These are phyloP conservation scores for Cryptococcus floricola DNA, from an alignment of 1,284 basidiomycete species.

Conservation along the genomic window DNA sequence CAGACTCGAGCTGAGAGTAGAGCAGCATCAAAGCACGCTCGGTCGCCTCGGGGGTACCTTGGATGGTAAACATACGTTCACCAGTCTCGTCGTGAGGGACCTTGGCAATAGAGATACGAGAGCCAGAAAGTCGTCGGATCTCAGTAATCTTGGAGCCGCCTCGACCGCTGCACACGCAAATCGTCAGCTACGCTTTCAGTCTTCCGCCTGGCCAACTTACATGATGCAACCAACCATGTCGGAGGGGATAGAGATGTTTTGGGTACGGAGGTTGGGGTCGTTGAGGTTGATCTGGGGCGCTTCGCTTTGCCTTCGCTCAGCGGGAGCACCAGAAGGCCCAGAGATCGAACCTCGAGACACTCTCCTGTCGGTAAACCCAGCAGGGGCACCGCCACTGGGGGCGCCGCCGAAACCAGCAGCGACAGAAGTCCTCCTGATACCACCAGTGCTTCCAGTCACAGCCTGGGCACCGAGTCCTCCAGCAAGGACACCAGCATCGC, in stretches of 20 bases:
- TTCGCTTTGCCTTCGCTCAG: slow-evolving; percentile 47
- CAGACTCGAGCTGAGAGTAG: slow-evolving; percentile 93
- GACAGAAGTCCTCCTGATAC: slow-evolving; percentile 47
- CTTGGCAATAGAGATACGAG: slow-evolving; percentile 97
- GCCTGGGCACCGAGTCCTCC: slow-evolving; percentile 51
- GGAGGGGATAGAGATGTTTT: slow-evolving; percentile 97
- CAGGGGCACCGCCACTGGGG: slow-evolving; percentile 21
- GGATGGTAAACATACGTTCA: slow-evolving; percentile 98
- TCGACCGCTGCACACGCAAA: slow-evolving; percentile 59
- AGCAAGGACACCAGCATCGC: slow-evolving; percentile 59
- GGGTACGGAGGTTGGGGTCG: slow-evolving; percentile 79
- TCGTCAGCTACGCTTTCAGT: background rate
- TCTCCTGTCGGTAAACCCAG: slow-evolving; percentile 17
- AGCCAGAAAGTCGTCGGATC: slow-evolving; percentile 92
- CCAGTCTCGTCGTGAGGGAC: slow-evolving; percentile 97
- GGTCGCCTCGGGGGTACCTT: slow-evolving; percentile 92
- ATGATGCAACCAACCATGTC: slow-evolving; percentile 99
- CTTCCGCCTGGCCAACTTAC: slow-evolving; percentile 25
- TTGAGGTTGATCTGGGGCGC: slow-evolving; percentile 55
- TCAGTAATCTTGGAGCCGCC: slow-evolving; percentile 98
- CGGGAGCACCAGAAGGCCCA: slow-evolving; percentile 18
- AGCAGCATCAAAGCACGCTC: slow-evolving; percentile 95
- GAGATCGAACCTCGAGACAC: slow-evolving; percentile 19
- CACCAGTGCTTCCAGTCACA: slow-evolving; percentile 50
- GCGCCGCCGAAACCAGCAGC: slow-evolving; percentile 33